phyloP scores from a whole-genome alignment of 2,329 filamentous ascomycete species.

The Colletotrichum cordylinicola region DNA sequence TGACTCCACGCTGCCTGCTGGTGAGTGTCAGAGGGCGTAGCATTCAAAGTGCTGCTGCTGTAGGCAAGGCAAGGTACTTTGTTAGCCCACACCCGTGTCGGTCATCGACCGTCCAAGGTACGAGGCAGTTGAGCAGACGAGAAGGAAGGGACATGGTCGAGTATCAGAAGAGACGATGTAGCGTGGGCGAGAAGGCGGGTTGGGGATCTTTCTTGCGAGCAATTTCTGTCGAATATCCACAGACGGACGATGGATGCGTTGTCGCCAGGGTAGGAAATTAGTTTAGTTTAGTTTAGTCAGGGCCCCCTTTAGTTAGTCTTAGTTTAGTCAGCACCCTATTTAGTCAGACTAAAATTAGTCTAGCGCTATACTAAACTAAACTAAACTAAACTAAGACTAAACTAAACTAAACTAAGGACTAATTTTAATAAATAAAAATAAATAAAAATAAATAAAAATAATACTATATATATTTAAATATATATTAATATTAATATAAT shows the following conservation, averaged over 20 bases:
- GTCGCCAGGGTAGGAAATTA: no score
- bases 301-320: no score
- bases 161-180: not conserved
- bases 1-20: constrained; percentile 2
- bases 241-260: not conserved
- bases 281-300: no score
- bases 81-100: constrained; percentile 1
- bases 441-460: no score
- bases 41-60: not conserved
- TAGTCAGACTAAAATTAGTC: no score
- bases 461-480: no score
- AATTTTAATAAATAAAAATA: no score
- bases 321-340: no score
- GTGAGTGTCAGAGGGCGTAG: constrained; percentile 4
- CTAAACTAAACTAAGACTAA: no score
- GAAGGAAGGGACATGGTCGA: not conserved
- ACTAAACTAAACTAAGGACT: no score
- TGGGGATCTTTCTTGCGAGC: not conserved
- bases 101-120: not conserved
- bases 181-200: not conserved
- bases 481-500: no score
- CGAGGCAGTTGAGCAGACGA: not conserved
- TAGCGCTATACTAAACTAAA: no score
- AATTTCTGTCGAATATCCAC: not conserved
- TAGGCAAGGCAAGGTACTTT: constrained; percentile 15